phyloP scores from a whole-genome alignment of 257 asterid species.

The Solanum corneliomulleri region DNA sequence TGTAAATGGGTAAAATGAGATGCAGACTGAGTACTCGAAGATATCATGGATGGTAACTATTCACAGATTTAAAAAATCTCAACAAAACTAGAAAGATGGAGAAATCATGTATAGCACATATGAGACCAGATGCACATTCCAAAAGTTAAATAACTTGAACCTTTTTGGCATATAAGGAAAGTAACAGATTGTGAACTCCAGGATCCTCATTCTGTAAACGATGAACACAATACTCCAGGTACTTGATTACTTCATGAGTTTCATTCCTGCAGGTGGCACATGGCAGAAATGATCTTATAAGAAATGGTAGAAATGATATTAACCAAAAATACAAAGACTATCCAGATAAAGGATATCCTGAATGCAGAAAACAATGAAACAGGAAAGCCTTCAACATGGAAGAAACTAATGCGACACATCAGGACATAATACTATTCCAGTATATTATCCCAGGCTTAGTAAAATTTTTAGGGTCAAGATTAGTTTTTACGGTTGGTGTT shows the following conservation, averaged over 20 bases:
- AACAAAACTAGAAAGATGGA: not conserved
- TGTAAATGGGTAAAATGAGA: not conserved
- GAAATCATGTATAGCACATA: not conserved
- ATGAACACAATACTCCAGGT: conserved; percentile 84
- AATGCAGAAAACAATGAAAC: not conserved
- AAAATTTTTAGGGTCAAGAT: too few species aligned
- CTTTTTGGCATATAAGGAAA: conserved; percentile 86
- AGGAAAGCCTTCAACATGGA: not conserved
- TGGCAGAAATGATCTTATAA: not conserved
- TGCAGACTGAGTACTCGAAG: not conserved
- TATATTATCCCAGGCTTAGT: too few species aligned
- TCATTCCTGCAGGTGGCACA: conserved; percentile 62
- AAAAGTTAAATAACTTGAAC: conserved; percentile 25
- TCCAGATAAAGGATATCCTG: not conserved
- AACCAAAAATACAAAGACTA: not conserved
- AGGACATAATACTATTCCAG: not conserved
- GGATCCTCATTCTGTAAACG: conserved; percentile 97
- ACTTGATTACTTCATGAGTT: conserved; percentile 95
- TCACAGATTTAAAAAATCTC: not conserved
- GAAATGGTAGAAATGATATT: not conserved
- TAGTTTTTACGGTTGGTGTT: too few species aligned
- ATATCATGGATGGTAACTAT: not conserved
- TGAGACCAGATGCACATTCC: conserved; percentile 4
- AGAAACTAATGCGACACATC: not conserved
- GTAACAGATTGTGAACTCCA: conserved; percentile 85